Conservation (phyloP, 306 rosid species). For the Malus fusca region DNA sequence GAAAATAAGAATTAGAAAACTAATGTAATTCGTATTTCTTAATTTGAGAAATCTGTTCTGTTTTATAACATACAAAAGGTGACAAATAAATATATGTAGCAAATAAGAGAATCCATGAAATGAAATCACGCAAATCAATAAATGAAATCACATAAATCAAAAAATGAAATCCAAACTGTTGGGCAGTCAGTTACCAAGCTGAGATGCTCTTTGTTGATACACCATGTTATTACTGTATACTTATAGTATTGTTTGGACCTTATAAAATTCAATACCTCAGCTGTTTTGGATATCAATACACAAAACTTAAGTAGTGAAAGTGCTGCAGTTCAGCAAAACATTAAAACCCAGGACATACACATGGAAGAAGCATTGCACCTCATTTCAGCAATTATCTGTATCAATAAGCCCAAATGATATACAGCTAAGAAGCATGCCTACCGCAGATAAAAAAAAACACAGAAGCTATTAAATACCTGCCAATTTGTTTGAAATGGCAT, state of each 20-base stretch:
- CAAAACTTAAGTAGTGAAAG: not conserved
- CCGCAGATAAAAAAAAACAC: not conserved
- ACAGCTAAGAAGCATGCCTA: not conserved
- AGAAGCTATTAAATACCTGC: conserved; percentile 47
- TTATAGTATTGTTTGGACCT: not conserved
- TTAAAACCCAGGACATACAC: not conserved
- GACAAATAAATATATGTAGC: not conserved
- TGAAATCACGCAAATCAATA: too few relatives aligned
- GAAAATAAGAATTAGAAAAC: conserved; percentile 12
- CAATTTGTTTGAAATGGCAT: conserved; percentile 45
- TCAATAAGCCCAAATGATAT: not conserved
- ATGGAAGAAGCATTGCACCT: not conserved
- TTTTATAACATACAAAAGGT: not conserved
- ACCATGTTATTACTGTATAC: not conserved
- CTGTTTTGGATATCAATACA: not conserved
- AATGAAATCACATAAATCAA: not conserved
- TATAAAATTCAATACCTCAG: not conserved
- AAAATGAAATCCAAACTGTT: not conserved
- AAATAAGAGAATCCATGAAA: not conserved
- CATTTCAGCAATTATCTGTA: not conserved
- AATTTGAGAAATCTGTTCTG: not conserved
- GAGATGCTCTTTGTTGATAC: not conserved
- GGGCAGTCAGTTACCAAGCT: not conserved
- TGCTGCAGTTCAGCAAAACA: not conserved
- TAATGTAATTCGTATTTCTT: conserved; percentile 8